Evolutionary conservation across 768 basidiomycete genomes (phyloP), one percentile per base, ranked within the genome.

Genomic region (Termitomyces sp.): DNA sequence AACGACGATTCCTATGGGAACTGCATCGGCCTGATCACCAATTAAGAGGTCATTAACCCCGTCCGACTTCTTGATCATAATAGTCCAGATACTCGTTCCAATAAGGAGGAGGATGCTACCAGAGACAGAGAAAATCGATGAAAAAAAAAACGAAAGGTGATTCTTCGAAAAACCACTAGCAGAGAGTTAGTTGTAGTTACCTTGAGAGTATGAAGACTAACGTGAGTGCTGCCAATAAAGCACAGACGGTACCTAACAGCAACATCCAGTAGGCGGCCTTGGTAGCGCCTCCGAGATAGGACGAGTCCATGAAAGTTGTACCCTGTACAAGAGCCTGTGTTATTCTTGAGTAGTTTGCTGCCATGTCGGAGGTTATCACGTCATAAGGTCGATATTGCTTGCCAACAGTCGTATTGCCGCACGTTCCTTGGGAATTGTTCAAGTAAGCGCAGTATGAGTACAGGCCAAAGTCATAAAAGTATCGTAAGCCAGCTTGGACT

Each of bases 401-500:
- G 47, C 82, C 88, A 31, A 79, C 69, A 32, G 84, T 81, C 42
- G 77, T 72, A 64, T 85, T 86, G 31, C 84, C 79, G 68, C 90
- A 92, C 49, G 71, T 78, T 27, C 90, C 90, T 31, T 74, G 75
- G 22, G 78, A 77, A 42, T 72, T 69, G 61, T 84, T 80, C 62
- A 87, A 74, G 63, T 86, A 92, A 64, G 79, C 90, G 63, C 91
- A 93, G 67, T 88, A 83, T 20, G 84, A 83, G 72, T 92, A 93
- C 26, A 93, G 74, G n/a, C 91, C 91, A 61, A 87, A 92, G 58
- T 83, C 74, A 72, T 93, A 93, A 58, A 77, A 70, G 67, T 85
- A 80, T 64, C 90, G 82, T 56, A 92, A 72, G 20, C 91, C 91
- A 14, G 75, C 72, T 46, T 74, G 65, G 48, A 71, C 66, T 48